These are phyloP conservation scores for Lactarius deliciosus DNA, from an alignment of 768 basidiomycete genomes.

Conservation along the genomic window DNA sequence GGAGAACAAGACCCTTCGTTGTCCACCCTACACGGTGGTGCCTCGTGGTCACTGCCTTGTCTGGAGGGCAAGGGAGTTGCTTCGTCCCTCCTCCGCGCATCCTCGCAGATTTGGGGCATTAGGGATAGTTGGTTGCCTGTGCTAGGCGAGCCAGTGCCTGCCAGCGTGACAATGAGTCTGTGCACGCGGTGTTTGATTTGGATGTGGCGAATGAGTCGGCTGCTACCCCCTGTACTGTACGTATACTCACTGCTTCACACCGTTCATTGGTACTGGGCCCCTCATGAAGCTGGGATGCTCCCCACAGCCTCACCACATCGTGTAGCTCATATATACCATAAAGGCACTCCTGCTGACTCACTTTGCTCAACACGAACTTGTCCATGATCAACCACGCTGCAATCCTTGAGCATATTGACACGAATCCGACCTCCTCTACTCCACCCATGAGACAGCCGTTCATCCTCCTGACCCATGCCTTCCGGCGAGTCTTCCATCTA, in stretches of 20 bases:
- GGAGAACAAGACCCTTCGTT: slow-evolving; percentile 28
- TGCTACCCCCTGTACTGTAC: neutral
- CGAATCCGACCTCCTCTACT: neutral
- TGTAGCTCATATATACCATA: slow-evolving; percentile 6
- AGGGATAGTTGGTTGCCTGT: neutral
- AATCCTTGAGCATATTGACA: slow-evolving; percentile 24
- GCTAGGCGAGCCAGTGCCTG: neutral
- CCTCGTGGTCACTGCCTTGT: slow-evolving; percentile 26
- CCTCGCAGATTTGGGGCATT: slow-evolving; percentile 55
- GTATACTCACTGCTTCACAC: neutral
- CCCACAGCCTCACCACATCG: slow-evolving; percentile 4
- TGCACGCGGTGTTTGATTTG: neutral
- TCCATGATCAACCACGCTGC: slow-evolving; percentile 28
- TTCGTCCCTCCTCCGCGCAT: slow-evolving; percentile 44
- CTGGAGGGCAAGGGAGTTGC: slow-evolving; percentile 17
- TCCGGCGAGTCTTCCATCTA: slow-evolving; percentile 67
- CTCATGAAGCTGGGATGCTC: slow-evolving; percentile 14
- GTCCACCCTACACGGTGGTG: slow-evolving; percentile 20
- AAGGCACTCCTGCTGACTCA: neutral
- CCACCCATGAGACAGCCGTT: slow-evolving; percentile 38
- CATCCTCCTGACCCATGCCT: slow-evolving; percentile 57
- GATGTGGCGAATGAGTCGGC: neutral
- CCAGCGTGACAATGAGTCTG: neutral
- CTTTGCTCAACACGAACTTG: neutral
- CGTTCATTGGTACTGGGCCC: neutral